Evolutionary conservation across 805 yeast genomes (phyloP), one percentile per base, ranked within the genome.

Genomic region (Metschnikowia similis): DNA sequence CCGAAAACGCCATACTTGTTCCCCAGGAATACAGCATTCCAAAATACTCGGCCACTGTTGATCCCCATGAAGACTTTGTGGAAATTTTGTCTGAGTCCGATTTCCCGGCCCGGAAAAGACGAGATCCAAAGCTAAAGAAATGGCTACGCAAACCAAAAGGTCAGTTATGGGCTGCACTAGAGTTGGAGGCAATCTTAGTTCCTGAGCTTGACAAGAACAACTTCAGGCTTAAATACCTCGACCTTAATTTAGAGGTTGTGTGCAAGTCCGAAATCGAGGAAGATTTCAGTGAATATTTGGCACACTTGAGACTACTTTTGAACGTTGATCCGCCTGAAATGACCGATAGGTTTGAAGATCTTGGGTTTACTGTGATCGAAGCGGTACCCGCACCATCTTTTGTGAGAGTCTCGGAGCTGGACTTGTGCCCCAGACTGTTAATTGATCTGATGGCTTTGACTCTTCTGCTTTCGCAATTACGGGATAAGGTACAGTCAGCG

Each of bases 71-170:
- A 2, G 13, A 17, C 13, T 35, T 41, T 11, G 30, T 17, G 6
- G 11, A 17, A 11, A 13, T 41, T 30, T n/a, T 30, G 11, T n/a
- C 29, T 8, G 35, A 35, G 6, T 6, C 17, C 35, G 28, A 27
- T 8, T n/a, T 28, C 10, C 26, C 35, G 4, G 35, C 16, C 11
- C 42, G 14, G 35, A 30, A 40, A 8, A 3, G 14, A 6, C 10
- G 41, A 17, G 32, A 40, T 5, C 8, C 42, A 14, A 17, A 29
- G 17, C 6, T 41, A 8, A n/a, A 41, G 5, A 32, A 17, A 3
- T 41, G 44, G 44, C 31, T 41, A 13, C 44, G 13, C 36, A 17
- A 32, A n/a, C 28, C 44, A n/a, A 41, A 41, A 11, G 21, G 44
- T 21, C 35, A 31, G 21, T 31, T 41, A 30, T 41, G 35, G 29